Base-by-base conservation (phyloP, 495 filamentous ascomycete species). In the Tuber melanosporum region DNA sequence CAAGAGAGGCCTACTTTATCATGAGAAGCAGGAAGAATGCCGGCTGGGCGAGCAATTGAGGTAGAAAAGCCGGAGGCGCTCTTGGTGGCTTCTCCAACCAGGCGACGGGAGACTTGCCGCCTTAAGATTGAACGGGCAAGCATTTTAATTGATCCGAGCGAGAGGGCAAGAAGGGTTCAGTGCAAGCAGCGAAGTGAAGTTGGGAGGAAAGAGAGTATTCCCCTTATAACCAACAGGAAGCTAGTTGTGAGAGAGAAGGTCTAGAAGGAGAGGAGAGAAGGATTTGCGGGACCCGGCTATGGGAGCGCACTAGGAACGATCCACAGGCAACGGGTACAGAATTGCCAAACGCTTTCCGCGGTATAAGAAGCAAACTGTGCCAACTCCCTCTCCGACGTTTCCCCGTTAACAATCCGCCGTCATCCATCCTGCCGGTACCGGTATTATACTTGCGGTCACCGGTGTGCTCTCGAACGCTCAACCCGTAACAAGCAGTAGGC, bases 51-150 rank as follows among this genome's bases (percentile, higher is more conserved):
- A 62, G 70, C 77, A 75, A 80, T 71, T 79, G 80, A 80, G 3
- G 75, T 82, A 86, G 75, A 84, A 84, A 79, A 84, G 84, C 77
- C 85, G 85, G 85, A 73, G 81, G 78, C 57, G 86, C 87, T 70
- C 82, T 84, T 71, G 84, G 87, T 19, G 81, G 86, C 49, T 75
- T 76, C 22, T 83, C 87, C 73, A 39, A 71, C 57, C 26, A 66
- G 26, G 36, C 57, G 57, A 19, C 41, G 36, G 10, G 75, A 49
- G 42, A 72, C 46, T 43, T 79, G 81, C 17, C 73, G 81, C 41
- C 81, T 74, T 22, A 82, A 52, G 47, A 78, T 46, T 20, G 80
- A 82, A 66, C 81, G 73, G 22, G 80, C 81, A 45, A 82, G 75
- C 66, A 79, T 75, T n/a, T 75, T 46, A 39, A 46, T 26, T 66